A percentile compares a stretch with the other conserved stretches of the same genome.
Conservation (phyloP, 2,329 filamentous ascomycete species). For the Coniochaeta sp. region DNA sequence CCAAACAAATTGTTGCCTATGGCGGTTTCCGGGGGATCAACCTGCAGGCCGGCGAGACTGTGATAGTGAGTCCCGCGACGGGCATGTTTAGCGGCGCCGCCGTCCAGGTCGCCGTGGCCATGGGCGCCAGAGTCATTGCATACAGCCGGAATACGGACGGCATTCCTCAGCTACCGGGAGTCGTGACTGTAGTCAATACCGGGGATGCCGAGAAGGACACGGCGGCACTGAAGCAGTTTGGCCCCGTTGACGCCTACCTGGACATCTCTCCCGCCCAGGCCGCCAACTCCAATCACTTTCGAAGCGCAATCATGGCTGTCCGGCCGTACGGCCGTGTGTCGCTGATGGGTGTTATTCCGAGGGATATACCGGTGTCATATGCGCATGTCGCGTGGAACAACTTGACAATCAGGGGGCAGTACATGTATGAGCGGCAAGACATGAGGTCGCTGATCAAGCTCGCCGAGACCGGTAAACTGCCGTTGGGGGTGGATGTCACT, state of each 20-base stretch:
- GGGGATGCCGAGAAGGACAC: conserved; percentile 31
- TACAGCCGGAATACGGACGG: conserved; percentile 34
- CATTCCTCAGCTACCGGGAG: conserved; percentile 26
- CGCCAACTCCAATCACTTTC: conserved; percentile 30
- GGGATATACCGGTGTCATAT: conserved; percentile 21
- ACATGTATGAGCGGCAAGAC: conserved; percentile 37
- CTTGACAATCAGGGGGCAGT: conserved; percentile 30
- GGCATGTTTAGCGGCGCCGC: conserved; percentile 37
- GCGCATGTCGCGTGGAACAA: conserved; percentile 22
- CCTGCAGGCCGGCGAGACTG: conserved; percentile 35
- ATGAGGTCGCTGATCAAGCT: conserved; percentile 32
- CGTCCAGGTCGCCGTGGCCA: conserved; percentile 35
- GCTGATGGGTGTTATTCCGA: conserved; percentile 22
- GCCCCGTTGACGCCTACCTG: conserved; percentile 32
- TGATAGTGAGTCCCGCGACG: conserved; percentile 39
- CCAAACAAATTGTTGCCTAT: conserved; percentile 29
- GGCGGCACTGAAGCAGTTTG: conserved; percentile 15
- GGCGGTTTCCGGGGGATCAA: conserved; percentile 37
- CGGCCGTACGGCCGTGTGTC: conserved; percentile 25
- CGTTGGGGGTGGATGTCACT: conserved; percentile 19
- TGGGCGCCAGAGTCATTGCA: conserved; percentile 43
- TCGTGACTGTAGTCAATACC: conserved; percentile 33
- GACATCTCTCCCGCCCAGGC: conserved; percentile 38
- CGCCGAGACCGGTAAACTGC: conserved; percentile 29
- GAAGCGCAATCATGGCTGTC: conserved; percentile 25